Evolutionary conservation across 176 grass and related monocot genomes (phyloP).

Genomic region (Metroxylon sagu): DNA sequence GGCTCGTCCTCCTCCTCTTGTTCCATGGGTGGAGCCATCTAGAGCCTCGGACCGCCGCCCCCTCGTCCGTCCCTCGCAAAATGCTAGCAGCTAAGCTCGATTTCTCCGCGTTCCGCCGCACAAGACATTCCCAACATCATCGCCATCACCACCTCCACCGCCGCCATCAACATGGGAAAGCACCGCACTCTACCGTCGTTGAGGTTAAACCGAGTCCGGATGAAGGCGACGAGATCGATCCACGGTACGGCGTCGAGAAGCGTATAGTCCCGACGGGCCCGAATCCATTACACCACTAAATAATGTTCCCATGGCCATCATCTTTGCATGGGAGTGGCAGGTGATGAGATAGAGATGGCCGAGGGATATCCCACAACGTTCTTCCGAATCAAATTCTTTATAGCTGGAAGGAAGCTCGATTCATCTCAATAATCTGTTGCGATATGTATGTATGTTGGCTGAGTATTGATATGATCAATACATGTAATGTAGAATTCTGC

Average conservation of each 20-base stretch:
- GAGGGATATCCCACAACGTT: too few species aligned
- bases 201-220: slow-evolving; percentile 9
- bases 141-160: slow-evolving; percentile 7
- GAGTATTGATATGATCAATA: too few species aligned
- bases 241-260: slow-evolving; percentile 61
- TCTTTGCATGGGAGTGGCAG: too few species aligned
- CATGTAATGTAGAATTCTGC: too few species aligned
- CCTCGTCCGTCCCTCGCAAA: slow-evolving; percentile 23
- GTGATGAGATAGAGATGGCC: too few species aligned
- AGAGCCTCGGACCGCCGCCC: neutral
- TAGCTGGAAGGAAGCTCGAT: too few species aligned
- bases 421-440: too few species aligned
- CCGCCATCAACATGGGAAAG: slow-evolving; percentile 16
- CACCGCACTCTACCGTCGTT: slow-evolving; percentile 13
- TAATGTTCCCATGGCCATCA: neutral
- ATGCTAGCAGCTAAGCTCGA: slow-evolving; percentile 24
- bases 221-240: slow-evolving; percentile 33
- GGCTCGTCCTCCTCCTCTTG: slow-evolving; percentile 46
- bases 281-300: slow-evolving; percentile 75
- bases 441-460: too few species aligned
- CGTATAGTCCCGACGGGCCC: slow-evolving; percentile 60
- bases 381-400: too few species aligned
- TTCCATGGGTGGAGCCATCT: slow-evolving; percentile 22
- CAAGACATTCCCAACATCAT: neutral
- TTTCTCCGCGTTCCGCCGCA: neutral